Conservation (phyloP, 768 basidiomycete species). For the Naganishia antarctica region DNA sequence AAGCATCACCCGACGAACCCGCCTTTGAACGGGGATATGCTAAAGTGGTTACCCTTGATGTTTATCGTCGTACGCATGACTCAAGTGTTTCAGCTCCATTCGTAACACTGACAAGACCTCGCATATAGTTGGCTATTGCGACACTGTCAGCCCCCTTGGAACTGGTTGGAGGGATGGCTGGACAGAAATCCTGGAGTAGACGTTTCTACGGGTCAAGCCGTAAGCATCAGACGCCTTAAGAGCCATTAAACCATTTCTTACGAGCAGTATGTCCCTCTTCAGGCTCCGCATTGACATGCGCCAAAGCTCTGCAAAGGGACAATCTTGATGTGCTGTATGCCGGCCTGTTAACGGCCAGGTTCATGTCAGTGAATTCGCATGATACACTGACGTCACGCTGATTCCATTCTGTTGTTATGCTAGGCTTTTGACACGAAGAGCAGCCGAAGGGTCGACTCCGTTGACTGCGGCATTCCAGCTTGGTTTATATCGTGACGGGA, state of each 20-base stretch:
- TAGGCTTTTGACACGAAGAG: slow-evolving; percentile 49
- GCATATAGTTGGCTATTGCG: slow-evolving; percentile 47
- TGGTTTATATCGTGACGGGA: slow-evolving; percentile 50
- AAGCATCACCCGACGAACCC: slow-evolving; percentile 43
- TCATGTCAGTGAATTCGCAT: slow-evolving; percentile 40
- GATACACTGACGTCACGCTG: background rate
- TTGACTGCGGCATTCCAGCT: slow-evolving; percentile 50
- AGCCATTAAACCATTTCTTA: background rate
- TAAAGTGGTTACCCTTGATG: slow-evolving; percentile 49
- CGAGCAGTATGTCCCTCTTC: slow-evolving; percentile 14
- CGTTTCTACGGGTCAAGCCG: slow-evolving; percentile 46
- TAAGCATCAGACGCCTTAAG: background rate
- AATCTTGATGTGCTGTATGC: slow-evolving; percentile 50
- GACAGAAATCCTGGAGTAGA: slow-evolving; percentile 46
- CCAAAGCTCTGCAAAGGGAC: slow-evolving; percentile 49
- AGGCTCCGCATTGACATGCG: slow-evolving; percentile 46
- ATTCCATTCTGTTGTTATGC: background rate
- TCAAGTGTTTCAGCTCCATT: no score
- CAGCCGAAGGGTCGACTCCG: slow-evolving; percentile 50
- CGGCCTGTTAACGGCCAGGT: slow-evolving; percentile 48
- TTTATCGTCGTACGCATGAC: slow-evolving; percentile 48
- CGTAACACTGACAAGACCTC: no score
- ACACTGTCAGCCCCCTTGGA: slow-evolving; percentile 47
- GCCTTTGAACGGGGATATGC: slow-evolving; percentile 45
- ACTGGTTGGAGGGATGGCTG: slow-evolving; percentile 41